Evolutionary conservation across 768 basidiomycete genomes (phyloP), one percentile per base, ranked within the genome.

Genomic region (Suillus weaverae): DNA sequence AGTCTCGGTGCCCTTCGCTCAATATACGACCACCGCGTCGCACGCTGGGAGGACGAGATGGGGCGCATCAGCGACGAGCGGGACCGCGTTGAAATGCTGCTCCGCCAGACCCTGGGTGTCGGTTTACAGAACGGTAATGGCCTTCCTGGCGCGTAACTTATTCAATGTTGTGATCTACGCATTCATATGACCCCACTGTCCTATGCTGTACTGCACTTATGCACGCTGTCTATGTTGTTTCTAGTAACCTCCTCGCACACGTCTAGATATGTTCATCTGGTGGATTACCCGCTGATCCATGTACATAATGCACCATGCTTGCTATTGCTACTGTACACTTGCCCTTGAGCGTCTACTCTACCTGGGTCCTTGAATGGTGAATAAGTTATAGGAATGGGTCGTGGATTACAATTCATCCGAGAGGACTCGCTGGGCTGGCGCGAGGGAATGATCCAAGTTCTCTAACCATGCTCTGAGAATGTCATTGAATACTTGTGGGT

Each of bases 11-110:
- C 83, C 20, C 78, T 94, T 61, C 83, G 86, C 39, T 74, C 78
- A 39, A 86, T 93, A 39, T 92, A 90, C 62, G 88, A 88, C 26
- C 82, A 88, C 67, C 79, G 90, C 20, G 90, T 89, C 71, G 81
- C 82, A 56, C 79, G 91, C 48, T 90, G 90, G 86, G 75, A 81
- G 44, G 88, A 90, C 18, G 91, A 91, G 76, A 87, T 92, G 83
- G 74, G 81, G 32, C 79, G 84, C 64, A 80, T 90, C 63, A 79
- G 81, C 56, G 86, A 88, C 35, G 92, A 94, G 63, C 80, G 89
- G 16, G 88, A 90, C 70, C 76, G 81, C 20, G 86, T 92, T 4
- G 87, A 89, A 68, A 68, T 90, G 61, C 75, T 92, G 48, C 75
- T 94, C 57, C 79, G 79, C 68, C 90, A 92, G 75, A 85, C 89